phyloP scores from a whole-genome alignment of 495 filamentous ascomycete species.

The Neurospora sp. region DNA sequence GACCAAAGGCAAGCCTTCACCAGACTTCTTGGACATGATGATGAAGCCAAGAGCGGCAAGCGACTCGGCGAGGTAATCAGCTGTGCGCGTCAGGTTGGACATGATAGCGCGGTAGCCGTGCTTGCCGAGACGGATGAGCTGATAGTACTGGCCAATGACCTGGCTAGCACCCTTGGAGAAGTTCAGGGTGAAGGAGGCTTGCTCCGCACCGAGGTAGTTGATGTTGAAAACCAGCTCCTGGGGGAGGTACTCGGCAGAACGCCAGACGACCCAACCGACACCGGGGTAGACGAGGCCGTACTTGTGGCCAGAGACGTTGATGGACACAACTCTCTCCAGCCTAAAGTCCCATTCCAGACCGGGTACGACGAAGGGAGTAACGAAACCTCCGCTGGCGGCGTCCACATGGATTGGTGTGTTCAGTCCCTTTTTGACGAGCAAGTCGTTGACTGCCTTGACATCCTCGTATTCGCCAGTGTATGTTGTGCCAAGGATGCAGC shows the following conservation, averaged over 20 bases:
- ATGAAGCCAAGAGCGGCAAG: conserved; percentile 68
- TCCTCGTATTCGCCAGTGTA: conserved; percentile 97
- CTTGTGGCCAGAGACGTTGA: conserved; percentile 91
- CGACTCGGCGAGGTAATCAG: conserved; percentile 65
- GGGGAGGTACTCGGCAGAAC: conserved; percentile 70
- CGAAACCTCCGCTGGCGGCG: conserved; percentile 83
- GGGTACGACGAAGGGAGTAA: conserved; percentile 78
- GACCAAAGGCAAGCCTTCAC: conserved; percentile 72
- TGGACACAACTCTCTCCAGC: conserved; percentile 74
- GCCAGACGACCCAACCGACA: conserved; percentile 89
- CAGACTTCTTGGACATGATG: conserved; percentile 68
- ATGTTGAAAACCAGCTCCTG: conserved; percentile 94
- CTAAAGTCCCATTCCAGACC: conserved; percentile 81
- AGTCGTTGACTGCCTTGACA: conserved; percentile 77
- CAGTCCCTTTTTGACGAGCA: conserved; percentile 58
- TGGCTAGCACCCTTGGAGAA: conserved; percentile 89
- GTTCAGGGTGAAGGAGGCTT: conserved; percentile 95
- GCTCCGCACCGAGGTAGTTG: conserved; percentile 91
- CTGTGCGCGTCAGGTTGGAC: conserved; percentile 72
- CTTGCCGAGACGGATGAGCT: conserved; percentile 85
- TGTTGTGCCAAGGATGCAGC: conserved; percentile 77
- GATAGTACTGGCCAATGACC: conserved; percentile 93
- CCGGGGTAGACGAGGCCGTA: conserved; percentile 73
- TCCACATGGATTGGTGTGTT: conserved; percentile 86
- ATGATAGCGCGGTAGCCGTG: conserved; percentile 80